These are phyloP conservation scores for Fomitopsis serialis DNA, from an alignment of 768 basidiomycete genomes.

Conservation along the genomic window DNA sequence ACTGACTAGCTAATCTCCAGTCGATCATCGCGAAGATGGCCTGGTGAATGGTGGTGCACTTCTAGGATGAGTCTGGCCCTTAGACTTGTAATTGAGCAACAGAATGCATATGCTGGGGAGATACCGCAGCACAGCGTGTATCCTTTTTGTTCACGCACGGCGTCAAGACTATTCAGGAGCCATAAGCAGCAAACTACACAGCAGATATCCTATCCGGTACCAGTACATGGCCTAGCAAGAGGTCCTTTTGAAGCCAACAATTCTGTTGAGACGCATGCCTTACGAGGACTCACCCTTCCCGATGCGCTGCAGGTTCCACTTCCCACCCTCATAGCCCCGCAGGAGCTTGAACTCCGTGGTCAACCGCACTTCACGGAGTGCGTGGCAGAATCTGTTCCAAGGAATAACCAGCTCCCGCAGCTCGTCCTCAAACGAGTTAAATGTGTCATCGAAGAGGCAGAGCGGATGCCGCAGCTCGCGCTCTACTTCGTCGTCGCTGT, in stretches of 20 bases:
- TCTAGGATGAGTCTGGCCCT: too few relatives aligned
- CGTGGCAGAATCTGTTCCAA: slow-evolving; percentile 37
- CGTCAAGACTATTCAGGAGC: too few relatives aligned
- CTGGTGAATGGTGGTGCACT: slow-evolving; percentile 20
- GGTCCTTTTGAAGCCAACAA: too few relatives aligned
- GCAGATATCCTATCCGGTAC: too few relatives aligned
- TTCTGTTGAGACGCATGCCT: too few relatives aligned
- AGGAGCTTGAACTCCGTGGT: slow-evolving; percentile 34
- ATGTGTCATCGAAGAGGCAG: slow-evolving; percentile 16
- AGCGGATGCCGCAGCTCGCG: slow-evolving; percentile 5
- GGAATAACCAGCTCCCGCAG: slow-evolving; percentile 35
- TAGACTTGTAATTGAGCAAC: too few relatives aligned
- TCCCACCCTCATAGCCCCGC: slow-evolving; percentile 30
- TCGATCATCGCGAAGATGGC: slow-evolving; percentile 34
- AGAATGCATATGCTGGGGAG: too few relatives aligned
- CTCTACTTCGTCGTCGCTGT: background rate
- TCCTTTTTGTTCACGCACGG: too few relatives aligned
- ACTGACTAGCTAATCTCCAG: slow-evolving; percentile 11
- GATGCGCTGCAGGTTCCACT: slow-evolving; percentile 20
- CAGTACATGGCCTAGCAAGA: too few relatives aligned
- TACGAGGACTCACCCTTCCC: background rate
- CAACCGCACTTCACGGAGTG: slow-evolving; percentile 37
- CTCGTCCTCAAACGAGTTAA: slow-evolving; percentile 20
- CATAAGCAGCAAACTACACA: too few relatives aligned
- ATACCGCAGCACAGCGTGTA: too few relatives aligned